Evolutionary conservation across 805 yeast genomes (phyloP), one percentile per base, ranked within the genome.

Genomic region (Maudiozyma saulgeensis): DNA sequence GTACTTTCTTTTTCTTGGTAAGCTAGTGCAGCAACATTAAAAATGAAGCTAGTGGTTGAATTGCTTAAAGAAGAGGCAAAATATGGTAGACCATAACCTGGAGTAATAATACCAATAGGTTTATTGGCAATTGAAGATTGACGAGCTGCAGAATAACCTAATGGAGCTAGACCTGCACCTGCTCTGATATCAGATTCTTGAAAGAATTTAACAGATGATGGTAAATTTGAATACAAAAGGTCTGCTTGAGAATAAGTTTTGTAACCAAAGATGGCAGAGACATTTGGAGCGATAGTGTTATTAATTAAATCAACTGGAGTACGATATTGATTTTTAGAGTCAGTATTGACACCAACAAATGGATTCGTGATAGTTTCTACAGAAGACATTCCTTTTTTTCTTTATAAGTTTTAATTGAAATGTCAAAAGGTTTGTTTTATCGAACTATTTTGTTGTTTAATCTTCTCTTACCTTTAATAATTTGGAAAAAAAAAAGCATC

Each of bases 161-260:
- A 70, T 43, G 91, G 75, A 26, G 86, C 78, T 53, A 80, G 76
- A 43, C 91, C 87, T 32, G 96, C 93, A 58, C 96, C 97, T 2
- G 84, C 72, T 64, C 96, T 80, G 49, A 87, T 78, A 61, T 89
- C 88, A 50, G 83, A 66, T 54, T 76, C 68, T 43, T 62, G 58
- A 44, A 60, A 60, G 41, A 47, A 58, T 12, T 31, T 43, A 7
- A 35, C 13, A 11, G 46, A 49, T 21, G 21, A 16, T 28, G 52
- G 72, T 53, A 84, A 62, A 44, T 79, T 74, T n/a, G 72, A 64
- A 63, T 84, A 87, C 46, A 87, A 69, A 44, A 78, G 71, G 56
- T 80, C 76, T 4, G 78, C 74, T 48, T 79, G 78, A n/a, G 80
- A 82, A 41, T 79, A 71, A 13, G 88, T 75, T 55, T 82, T 81